These are phyloP conservation scores for Penicillium janthinellum DNA, from an alignment of 2,329 filamentous ascomycete species.

Conservation along the genomic window DNA sequence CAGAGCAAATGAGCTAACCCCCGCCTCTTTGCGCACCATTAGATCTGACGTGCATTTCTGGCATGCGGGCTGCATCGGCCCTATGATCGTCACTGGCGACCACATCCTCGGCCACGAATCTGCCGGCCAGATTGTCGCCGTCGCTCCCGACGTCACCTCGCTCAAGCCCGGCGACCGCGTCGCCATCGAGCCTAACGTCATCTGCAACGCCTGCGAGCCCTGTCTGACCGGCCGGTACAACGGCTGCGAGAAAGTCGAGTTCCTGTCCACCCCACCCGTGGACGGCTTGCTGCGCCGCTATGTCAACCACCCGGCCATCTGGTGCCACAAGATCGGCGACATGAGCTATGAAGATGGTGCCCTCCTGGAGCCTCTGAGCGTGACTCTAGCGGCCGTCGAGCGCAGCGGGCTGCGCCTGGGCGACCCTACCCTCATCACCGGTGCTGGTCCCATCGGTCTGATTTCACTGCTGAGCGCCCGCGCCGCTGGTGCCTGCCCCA, in stretches of 20 bases:
- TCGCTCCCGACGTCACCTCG: slow-evolving; percentile 69
- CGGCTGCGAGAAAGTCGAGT: slow-evolving; percentile 81
- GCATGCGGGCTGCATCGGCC: slow-evolving; percentile 92
- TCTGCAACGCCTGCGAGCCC: slow-evolving; percentile 86
- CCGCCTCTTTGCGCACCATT: slow-evolving; percentile 1
- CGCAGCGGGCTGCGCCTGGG: slow-evolving; percentile 78
- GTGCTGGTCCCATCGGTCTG: slow-evolving; percentile 90
- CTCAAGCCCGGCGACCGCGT: slow-evolving; percentile 87
- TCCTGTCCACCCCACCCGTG: slow-evolving; percentile 88
- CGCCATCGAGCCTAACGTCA: slow-evolving; percentile 90
- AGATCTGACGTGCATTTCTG: slow-evolving; percentile 97
- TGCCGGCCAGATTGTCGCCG: slow-evolving; percentile 74
- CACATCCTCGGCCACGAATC: slow-evolving; percentile 96
- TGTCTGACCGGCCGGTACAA: slow-evolving; percentile 94
- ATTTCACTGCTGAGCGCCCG: slow-evolving; percentile 82
- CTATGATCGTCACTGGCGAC: slow-evolving; percentile 86
- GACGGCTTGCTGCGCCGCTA: slow-evolving; percentile 86
- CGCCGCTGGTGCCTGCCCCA: slow-evolving; percentile 84
- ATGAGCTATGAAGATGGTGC: slow-evolving; percentile 92
- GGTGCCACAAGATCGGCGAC: slow-evolving; percentile 94
- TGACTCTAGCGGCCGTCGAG: slow-evolving; percentile 85
- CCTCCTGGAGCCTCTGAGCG: slow-evolving; percentile 84
- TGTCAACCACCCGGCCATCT: slow-evolving; percentile 89
- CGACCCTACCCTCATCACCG: slow-evolving; percentile 85
- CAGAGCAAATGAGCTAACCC: background rate